phyloP scores from a whole-genome alignment of 345 rosid genomes.

The Gynandropsis gynandra region DNA sequence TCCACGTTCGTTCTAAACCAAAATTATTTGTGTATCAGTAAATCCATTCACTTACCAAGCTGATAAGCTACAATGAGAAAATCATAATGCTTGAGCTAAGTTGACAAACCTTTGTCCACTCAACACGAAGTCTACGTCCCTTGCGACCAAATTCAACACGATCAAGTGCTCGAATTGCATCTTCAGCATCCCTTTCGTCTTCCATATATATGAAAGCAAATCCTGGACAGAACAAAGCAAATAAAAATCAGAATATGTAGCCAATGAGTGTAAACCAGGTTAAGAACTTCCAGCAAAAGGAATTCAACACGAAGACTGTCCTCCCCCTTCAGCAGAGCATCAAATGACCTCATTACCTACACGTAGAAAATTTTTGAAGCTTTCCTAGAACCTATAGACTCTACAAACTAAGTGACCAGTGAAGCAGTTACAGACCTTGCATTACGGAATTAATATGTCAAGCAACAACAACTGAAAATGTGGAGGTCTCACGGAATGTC shows the following conservation, averaged over 20 bases:
- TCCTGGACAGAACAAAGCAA: slow-evolving; percentile 29
- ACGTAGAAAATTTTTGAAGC: slow-evolving; percentile 36
- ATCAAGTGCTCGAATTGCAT: slow-evolving; percentile 93
- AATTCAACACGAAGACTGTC: slow-evolving; percentile 26
- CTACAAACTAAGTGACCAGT: slow-evolving; percentile 61
- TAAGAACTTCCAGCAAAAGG: slow-evolving; percentile 32
- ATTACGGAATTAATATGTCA: slow-evolving; percentile 68
- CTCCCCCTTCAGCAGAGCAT: slow-evolving; percentile 24
- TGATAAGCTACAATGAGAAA: neutral
- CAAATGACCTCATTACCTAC: slow-evolving; percentile 29
- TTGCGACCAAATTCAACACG: slow-evolving; percentile 73
- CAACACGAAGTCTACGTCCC: slow-evolving; percentile 93
- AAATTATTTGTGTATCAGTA: neutral
- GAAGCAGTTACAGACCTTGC: slow-evolving; percentile 88
- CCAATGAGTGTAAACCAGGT: slow-evolving; percentile 10
- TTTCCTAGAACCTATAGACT: slow-evolving; percentile 53
- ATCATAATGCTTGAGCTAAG: neutral
- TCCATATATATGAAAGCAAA: slow-evolving; percentile 96
- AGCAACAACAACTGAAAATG: slow-evolving; percentile 74
- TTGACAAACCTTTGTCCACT: slow-evolving; percentile 83
- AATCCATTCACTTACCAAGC: neutral
- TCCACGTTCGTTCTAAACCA: slow-evolving; percentile 70
- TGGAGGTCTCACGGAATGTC: slow-evolving; percentile 63
- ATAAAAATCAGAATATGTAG: neutral
- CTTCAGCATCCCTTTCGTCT: slow-evolving; percentile 94